A percentile compares a stretch with the other conserved stretches of the same genome.
Conservation (phyloP, 768 basidiomycete genomes). For the Lentinus brumalis region DNA sequence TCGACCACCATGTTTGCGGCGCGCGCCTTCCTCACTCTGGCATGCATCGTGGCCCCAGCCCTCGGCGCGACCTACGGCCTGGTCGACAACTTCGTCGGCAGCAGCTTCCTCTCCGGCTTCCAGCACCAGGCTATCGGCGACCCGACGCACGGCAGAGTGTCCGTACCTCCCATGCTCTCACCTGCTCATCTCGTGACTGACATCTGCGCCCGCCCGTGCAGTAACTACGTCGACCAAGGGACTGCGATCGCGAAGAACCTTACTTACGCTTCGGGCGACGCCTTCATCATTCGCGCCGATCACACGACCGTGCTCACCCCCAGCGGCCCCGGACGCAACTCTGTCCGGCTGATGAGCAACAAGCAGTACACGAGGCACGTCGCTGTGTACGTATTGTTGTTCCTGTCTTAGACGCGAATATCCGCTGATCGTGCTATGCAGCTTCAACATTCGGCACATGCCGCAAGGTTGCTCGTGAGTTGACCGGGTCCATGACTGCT, state of each 20-base stretch:
- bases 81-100: constrained; percentile 46
- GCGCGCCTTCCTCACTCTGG: background rate
- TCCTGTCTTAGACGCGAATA: constrained; percentile 1
- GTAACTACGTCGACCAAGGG: constrained; percentile 45
- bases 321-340: constrained; percentile 57
- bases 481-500: background rate
- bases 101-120: constrained; percentile 54
- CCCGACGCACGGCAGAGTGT: constrained; percentile 54
- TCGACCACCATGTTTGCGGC: constrained; percentile 1
- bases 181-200: background rate
- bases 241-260: constrained; percentile 58
- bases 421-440: constrained; percentile 22
- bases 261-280: constrained; percentile 54
- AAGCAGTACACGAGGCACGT: constrained; percentile 55
- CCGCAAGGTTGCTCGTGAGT: constrained; percentile 57
- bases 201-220: constrained; percentile 14
- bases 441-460: constrained; percentile 58
- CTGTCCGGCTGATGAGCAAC: constrained; percentile 56
- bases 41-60: constrained; percentile 16
- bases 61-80: constrained; percentile 47
- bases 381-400: constrained; percentile 42
- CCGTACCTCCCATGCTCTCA: background rate
- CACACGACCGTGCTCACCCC: constrained; percentile 46
- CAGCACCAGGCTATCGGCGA: constrained; percentile 52
- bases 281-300: constrained; percentile 61